These are phyloP conservation scores for Sclerotinia sclerotiorum DNA, from an alignment of 2,329 filamentous ascomycete species.

Conservation along the genomic window DNA sequence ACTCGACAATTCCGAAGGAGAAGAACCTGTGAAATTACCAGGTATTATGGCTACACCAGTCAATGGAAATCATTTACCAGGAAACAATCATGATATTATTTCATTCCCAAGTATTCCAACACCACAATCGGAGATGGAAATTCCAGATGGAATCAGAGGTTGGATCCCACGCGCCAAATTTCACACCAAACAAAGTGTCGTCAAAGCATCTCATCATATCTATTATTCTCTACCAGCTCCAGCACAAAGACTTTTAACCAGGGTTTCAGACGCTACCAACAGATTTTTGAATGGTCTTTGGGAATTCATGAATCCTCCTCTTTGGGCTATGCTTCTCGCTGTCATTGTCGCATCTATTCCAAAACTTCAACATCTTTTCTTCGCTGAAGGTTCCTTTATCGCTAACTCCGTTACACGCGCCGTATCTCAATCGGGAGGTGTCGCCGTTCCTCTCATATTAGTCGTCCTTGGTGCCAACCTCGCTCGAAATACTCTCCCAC, in stretches of 20 bases:
- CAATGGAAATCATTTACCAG: slow-evolving; percentile 32
- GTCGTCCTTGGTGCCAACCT: slow-evolving; percentile 95
- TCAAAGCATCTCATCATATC: slow-evolving; percentile 24
- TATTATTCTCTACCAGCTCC: slow-evolving; percentile 54
- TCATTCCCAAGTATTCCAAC: slow-evolving; percentile 59
- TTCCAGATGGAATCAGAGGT: slow-evolving; percentile 47
- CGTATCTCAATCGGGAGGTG: slow-evolving; percentile 78
- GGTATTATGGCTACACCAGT: slow-evolving; percentile 30
- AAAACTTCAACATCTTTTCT: slow-evolving; percentile 78
- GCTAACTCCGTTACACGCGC: slow-evolving; percentile 91
- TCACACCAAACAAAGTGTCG: slow-evolving; percentile 36
- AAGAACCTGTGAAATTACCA: slow-evolving; percentile 42
- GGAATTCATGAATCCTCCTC: slow-evolving; percentile 97
- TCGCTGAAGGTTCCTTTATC: slow-evolving; percentile 83
- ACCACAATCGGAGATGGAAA: slow-evolving; percentile 34
- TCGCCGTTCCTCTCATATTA: slow-evolving; percentile 91
- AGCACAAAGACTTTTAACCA: slow-evolving; percentile 51
- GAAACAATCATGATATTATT: slow-evolving; percentile 50
- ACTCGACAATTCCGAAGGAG: slow-evolving; percentile 45
- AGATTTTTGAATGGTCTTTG: slow-evolving; percentile 68
- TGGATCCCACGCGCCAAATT: slow-evolving; percentile 44
- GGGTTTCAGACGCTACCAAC: slow-evolving; percentile 43
- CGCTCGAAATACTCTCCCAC: slow-evolving; percentile 80
- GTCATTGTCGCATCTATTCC: slow-evolving; percentile 89
- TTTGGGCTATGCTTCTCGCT: slow-evolving; percentile 95